These are phyloP conservation scores for Ustilago loliicola DNA, from an alignment of 1,284 basidiomycete species.

Conservation along the genomic window DNA sequence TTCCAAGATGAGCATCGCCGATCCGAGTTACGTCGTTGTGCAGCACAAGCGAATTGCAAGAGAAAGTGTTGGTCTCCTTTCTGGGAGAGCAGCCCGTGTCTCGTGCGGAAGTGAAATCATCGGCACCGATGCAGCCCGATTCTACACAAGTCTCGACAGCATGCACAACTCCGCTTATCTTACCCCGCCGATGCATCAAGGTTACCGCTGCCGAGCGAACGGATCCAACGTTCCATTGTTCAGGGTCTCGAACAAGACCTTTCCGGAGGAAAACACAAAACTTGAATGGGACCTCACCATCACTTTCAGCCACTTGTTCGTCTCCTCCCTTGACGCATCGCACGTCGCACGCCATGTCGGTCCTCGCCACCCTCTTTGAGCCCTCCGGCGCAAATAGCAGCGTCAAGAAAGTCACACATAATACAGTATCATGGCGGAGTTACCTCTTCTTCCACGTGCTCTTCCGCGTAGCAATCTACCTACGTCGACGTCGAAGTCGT, in stretches of 20 bases:
- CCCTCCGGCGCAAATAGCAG: not conserved
- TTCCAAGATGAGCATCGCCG: slow-evolving; percentile 4
- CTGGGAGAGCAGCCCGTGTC: not conserved
- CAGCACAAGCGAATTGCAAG: not conserved
- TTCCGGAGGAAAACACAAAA: too few species aligned
- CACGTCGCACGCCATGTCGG: not conserved
- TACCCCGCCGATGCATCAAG: too few species aligned
- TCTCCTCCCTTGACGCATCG: not conserved
- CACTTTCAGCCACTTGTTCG: not conserved
- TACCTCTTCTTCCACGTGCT: slow-evolving; percentile 10
- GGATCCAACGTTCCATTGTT: too few species aligned
- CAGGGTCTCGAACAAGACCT: too few species aligned
- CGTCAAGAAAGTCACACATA: slow-evolving; percentile 10
- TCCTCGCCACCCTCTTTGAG: slow-evolving; percentile 8
- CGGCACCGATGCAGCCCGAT: not conserved
- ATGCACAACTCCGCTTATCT: too few species aligned
- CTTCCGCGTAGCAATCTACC: not conserved
- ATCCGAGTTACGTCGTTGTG: slow-evolving; percentile 3
- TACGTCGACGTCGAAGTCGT: not conserved
- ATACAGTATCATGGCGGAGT: not conserved
- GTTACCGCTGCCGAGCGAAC: too few species aligned
- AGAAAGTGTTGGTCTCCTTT: not conserved
- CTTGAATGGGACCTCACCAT: not conserved
- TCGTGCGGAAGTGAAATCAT: not conserved
- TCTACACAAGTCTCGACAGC: too few species aligned